A percentile compares a stretch with the other conserved stretches of the same genome.
Evolutionary conservation across 139 green algal genomes (phyloP).

Genomic region (Dunaliella sp.): DNA sequence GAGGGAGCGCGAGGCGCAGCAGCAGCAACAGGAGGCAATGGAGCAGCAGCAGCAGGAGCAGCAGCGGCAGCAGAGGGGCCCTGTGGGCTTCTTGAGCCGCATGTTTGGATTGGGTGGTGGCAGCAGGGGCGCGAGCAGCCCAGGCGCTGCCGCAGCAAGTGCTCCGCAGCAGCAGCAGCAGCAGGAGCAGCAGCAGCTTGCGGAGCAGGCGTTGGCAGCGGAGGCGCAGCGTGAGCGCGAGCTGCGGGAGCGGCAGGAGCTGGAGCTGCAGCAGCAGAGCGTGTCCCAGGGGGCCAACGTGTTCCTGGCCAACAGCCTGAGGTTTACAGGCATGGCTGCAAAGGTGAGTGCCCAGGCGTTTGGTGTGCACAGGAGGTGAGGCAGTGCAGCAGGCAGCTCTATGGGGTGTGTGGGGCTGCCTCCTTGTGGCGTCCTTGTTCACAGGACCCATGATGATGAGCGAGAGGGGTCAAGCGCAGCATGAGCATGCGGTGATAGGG

Average conservation of each 20-base stretch:
- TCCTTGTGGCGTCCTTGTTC: no score
- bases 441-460: no score
- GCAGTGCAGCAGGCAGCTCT: no score
- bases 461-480: no score
- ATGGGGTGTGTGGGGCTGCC: no score
- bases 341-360: no score
- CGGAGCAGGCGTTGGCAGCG: background rate
- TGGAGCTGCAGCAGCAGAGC: background rate
- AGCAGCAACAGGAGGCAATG: slow-evolving; percentile 24
- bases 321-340: slow-evolving; percentile 31
- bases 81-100: background rate
- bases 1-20: background rate
- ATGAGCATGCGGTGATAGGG: no score
- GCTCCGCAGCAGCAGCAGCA: slow-evolving; percentile 7
- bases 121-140: background rate
- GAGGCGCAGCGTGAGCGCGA: background rate
- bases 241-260: background rate
- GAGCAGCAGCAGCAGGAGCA: slow-evolving; percentile 26
- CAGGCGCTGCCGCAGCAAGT: background rate
- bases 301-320: slow-evolving; percentile 17
- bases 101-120: slow-evolving; percentile 14
- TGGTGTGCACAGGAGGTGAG: no score
- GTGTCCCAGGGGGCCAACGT: slow-evolving; percentile 15
- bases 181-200: slow-evolving; percentile 14
- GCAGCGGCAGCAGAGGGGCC: background rate